These are phyloP conservation scores for Penicillium psychrosexuale DNA, from an alignment of 2,329 filamentous ascomycete species.

Conservation along the genomic window DNA sequence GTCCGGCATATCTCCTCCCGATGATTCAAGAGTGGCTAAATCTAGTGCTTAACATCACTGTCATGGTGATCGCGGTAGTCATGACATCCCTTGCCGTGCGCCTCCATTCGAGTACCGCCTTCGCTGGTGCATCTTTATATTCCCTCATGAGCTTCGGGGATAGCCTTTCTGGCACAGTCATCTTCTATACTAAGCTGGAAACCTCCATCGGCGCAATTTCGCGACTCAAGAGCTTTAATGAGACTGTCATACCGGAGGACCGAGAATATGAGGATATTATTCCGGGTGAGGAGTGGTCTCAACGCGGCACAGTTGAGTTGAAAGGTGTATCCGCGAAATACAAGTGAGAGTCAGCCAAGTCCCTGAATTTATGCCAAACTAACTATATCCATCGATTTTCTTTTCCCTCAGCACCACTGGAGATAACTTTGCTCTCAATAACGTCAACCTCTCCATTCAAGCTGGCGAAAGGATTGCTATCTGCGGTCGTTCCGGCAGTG, in stretches of 20 bases:
- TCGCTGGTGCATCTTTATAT: not conserved
- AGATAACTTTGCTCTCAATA: not conserved
- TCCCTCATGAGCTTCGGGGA: not conserved
- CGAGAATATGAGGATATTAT: not conserved
- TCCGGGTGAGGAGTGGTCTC: not conserved
- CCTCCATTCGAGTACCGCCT: not conserved
- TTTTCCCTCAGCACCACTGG: too few relatives aligned
- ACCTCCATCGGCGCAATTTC: not conserved
- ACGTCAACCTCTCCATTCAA: not conserved
- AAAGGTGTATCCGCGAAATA: not conserved
- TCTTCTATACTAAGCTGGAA: not conserved
- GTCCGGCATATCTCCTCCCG: not conserved
- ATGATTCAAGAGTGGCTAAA: not conserved
- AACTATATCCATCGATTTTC: too few relatives aligned
- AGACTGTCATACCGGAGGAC: not conserved
- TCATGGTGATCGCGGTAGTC: not conserved
- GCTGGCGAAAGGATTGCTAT: not conserved
- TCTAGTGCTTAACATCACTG: not conserved
- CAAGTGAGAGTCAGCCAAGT: not conserved
- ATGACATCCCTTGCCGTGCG: not conserved
- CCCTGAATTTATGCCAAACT: too few relatives aligned
- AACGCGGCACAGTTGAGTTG: not conserved
- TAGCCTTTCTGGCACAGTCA: not conserved
- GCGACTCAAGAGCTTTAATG: not conserved
- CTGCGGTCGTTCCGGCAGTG: not conserved